Base-by-base conservation (phyloP, 2,329 filamentous ascomycete species). In the Cylindrodendrum hubeiense region DNA sequence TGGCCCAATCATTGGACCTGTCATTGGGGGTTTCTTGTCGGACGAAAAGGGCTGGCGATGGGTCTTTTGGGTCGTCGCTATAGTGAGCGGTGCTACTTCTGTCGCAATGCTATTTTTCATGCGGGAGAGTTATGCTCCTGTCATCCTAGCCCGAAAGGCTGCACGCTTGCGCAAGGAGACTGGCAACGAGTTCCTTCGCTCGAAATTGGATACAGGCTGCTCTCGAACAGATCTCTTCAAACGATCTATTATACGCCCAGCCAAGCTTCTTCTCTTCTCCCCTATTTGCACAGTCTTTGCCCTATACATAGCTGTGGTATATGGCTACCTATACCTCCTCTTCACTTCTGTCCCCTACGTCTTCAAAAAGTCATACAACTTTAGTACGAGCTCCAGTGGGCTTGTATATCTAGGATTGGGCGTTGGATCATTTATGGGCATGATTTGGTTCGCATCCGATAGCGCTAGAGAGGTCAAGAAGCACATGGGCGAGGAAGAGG, bases 1-100 rank as follows among this genome's bases (percentile, higher is more conserved):
- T 1, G 68, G 89, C 81, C 74, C 79, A 1, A 73, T 74, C 4
- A 64, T 79, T 10, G 79, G 78, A 0, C 79, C 79, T 1, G 68
- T 80, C 8, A 75, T 84, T 24, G 89, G 88, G 5, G 89, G 89
- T 1, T 90, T 90, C 68, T 86, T 91, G 61, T 87, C 89, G 62
- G 80, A 89, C 65, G 86, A 84, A 65, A 85, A 83, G 12, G 83
- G 81, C 21, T 91, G 89, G 84, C 80, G 86, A 37, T 90, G 87
- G 87, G 83, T 81, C 0, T 90, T 91, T 74, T 92, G 90, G 77
- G 80, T 90, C 4, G 81, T 91, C 51, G 78, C 90, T 37, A 90
- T 91, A 56, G 89, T 67, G 1, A 61, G 70, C 3, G 80, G 75
- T 15, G 66, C 75, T 1, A 65, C 82, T 15, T 58, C 74, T 1